phyloP scores from a whole-genome alignment of 768 basidiomycete species.

The Tricholoma terreum region DNA sequence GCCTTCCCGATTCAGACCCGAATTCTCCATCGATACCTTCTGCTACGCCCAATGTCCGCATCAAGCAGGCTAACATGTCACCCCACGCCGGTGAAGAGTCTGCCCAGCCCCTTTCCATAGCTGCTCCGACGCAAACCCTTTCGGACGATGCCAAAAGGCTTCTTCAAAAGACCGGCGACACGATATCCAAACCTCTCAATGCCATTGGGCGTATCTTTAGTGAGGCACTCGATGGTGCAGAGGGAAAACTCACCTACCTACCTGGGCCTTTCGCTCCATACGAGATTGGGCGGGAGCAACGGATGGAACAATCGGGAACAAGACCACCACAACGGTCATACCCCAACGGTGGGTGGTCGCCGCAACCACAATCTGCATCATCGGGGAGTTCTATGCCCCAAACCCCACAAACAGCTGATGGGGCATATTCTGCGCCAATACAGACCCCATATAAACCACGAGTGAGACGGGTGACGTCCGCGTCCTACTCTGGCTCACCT shows the following conservation, averaged over 20 bases:
- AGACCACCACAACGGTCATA: slow-evolving; percentile 37
- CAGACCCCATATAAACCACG: slow-evolving; percentile 78
- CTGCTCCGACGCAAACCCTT: slow-evolving; percentile 49
- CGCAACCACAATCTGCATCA: slow-evolving; percentile 19
- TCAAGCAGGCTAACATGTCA: slow-evolving; percentile 22
- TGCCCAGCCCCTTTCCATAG: slow-evolving; percentile 71
- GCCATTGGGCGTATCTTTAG: slow-evolving; percentile 87
- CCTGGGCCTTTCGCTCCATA: slow-evolving; percentile 71
- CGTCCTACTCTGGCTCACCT: slow-evolving; percentile 29
- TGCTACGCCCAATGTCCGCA: slow-evolving; percentile 21
- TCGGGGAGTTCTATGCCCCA: slow-evolving; percentile 17
- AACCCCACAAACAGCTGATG: slow-evolving; percentile 42
- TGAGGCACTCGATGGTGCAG: slow-evolving; percentile 73
- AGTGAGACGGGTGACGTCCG: slow-evolving; percentile 51
- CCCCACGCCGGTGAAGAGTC: slow-evolving; percentile 86
- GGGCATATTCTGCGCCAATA: slow-evolving; percentile 32
- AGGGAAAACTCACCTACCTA: slow-evolving; percentile 60
- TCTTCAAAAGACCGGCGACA: slow-evolving; percentile 88
- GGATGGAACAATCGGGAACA: slow-evolving; percentile 27
- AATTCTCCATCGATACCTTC: slow-evolving; percentile 33
- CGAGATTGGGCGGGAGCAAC: slow-evolving; percentile 55
- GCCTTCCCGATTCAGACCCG: slow-evolving; percentile 44
- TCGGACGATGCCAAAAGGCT: slow-evolving; percentile 77
- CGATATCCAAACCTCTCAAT: slow-evolving; percentile 85
- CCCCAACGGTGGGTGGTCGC: slow-evolving; percentile 30